Evolutionary conservation across 805 yeast species (phyloP), one percentile per base, ranked within the genome.

Genomic region (Ogataea saltuana): DNA sequence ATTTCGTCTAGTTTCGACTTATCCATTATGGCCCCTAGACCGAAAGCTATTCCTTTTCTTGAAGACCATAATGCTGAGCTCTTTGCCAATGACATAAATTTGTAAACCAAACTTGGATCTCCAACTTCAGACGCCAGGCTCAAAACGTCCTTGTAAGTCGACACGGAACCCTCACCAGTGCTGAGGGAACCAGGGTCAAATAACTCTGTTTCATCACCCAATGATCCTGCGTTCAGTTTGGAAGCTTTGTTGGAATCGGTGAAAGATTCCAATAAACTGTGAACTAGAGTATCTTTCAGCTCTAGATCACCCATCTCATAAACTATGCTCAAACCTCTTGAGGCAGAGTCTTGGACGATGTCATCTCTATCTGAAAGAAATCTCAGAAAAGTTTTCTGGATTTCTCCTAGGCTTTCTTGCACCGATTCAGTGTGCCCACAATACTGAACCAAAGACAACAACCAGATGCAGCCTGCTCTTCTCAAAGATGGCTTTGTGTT

Each of bases 101-200:
- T 87, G 65, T 91, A 91, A 4, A 91, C 97, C 51, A 91, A 74
- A 51, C 93, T 78, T 11, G 98, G 96, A 63, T 91, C 97, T 21
- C 98, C 98, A 8, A 89, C 95, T 59, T 91, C 99, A 1, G 93
- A 80, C 0, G 99, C 97, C 38, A 91, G 70, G 54, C 72, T 86
- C 54, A 91, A 70, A 22, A 91, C 87, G 63, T 91, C 99, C 55
- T 85, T 87, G 61, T 91, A 91, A 0, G 98, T 90, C 0, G 95
- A 85, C 3, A 91, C 81, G 0, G 96, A 85, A 1, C 91, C 89
- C 48, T 86, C 93, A 35, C 83, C 84, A 0, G 96, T 87, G 38
- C 76, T 83, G 53, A 91, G 65, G 4, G 79, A 72, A 28, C 95
- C 96, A 1, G 86, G 83, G 33, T 88, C 96, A 60, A 91, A 91